Base-by-base conservation (phyloP, 352 stramenopile species). In the Peronospora belbahrii region DNA sequence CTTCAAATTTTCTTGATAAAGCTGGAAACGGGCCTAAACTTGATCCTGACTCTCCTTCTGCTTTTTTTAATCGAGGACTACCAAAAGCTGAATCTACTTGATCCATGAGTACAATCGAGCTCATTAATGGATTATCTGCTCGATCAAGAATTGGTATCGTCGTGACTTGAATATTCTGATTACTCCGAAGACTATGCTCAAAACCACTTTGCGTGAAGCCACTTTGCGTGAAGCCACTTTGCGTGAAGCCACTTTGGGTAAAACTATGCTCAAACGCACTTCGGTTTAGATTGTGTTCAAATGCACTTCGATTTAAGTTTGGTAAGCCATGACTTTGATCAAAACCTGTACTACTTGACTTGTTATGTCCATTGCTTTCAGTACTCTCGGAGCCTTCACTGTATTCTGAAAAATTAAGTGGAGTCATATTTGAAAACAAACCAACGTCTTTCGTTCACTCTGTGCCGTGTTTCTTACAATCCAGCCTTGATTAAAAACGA, bases 71-170 rank as follows among this genome's bases (percentile, higher is more conserved):
- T 7, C 33, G 45, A 1, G 46, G 49, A 32, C 48, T 61, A 8
- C 53, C 45, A 30, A 43, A 22, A 18, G 15, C 42, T 3, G 49
- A 73, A 19, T 67, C 55, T 1, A 31, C 48, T 47, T 40, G 30
- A 14, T 58, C 56, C 39, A 73, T 59, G 20, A 73, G 65, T 8
- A 62, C 59, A 11, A 64, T 48, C 7, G 63, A 73, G 37, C 55
- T 66, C 36, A 65, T 51, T 6, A 66, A 34, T 2, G 49, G 40
- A 37, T 59, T 62, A 4, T 65, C 51, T 11, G 46, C 42, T 25
- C 59, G 18, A 15, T 51, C 42, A 18, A 67, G 43, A 18, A 66
- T 65, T 27, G 59, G 48, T 24, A 62, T 62, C 17, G 41, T 38
- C 0, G 59, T 60, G 20, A 43, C 39, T n/a, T 59, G 55, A 5